Percentiles rank a stretch among this genome's conserved stretches.
Conservation (phyloP, 1,139 yeast genomes). For the Lodderomyces margitis region DNA sequence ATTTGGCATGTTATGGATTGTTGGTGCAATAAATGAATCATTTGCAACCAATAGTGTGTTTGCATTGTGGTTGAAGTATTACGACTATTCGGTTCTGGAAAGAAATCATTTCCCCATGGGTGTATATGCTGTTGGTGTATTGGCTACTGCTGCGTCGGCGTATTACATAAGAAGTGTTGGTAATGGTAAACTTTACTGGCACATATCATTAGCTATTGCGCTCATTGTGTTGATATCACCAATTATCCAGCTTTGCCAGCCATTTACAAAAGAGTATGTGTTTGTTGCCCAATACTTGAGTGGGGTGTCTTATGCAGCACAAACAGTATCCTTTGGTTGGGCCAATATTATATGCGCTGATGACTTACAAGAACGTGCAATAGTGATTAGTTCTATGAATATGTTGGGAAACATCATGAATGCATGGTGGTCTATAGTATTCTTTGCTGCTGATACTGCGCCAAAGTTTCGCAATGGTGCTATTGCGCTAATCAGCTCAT, state of each 20-base stretch:
- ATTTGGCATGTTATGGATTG: constrained; percentile 52
- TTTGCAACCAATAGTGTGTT: constrained; percentile 52
- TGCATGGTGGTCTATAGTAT: constrained; percentile 61
- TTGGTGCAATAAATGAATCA: constrained; percentile 62
- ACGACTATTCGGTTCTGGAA: constrained; percentile 43
- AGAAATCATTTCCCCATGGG: constrained; percentile 61
- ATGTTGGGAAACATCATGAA: constrained; percentile 63
- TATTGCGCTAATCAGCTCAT: constrained; percentile 56
- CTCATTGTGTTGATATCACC: constrained; percentile 41
- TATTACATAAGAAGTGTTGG: constrained; percentile 38
- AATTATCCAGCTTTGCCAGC: constrained; percentile 24
- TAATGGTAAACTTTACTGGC: constrained; percentile 35
- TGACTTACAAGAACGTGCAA: constrained; percentile 50
- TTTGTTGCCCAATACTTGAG: constrained; percentile 56
- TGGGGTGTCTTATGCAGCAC: constrained; percentile 58
- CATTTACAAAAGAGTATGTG: constrained; percentile 19
- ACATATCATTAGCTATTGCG: constrained; percentile 45
- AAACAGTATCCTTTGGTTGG: constrained; percentile 59
- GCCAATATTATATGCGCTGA: constrained; percentile 53
- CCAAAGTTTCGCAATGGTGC: constrained; percentile 53
- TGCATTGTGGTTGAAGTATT: constrained; percentile 49
- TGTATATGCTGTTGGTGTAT: constrained; percentile 51
- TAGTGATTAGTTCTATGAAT: constrained; percentile 61
- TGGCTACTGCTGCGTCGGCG: constrained; percentile 46
- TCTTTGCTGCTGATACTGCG: constrained; percentile 49